Base-by-base conservation (phyloP, 2,329 filamentous ascomycete genomes). In the Chrysosporium keratinophilum region DNA sequence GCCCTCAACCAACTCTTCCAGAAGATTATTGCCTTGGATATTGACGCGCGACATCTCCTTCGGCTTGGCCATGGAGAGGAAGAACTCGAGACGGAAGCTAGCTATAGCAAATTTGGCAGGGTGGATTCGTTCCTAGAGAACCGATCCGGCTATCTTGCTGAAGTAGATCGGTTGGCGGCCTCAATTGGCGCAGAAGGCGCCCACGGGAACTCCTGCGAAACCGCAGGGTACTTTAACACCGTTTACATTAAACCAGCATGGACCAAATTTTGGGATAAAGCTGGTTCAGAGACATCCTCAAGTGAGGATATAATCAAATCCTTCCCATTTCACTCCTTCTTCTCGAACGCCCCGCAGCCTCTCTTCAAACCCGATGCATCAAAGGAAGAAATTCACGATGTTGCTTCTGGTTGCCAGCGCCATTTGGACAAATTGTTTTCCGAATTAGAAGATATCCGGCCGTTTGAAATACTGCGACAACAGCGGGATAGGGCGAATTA, bases 1-100 rank as follows among this genome's bases (percentile, higher is more conserved):
- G 94, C 93, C 1, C 76, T 98, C 9, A 98, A 98, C 64, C 93
- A 98, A 67, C 77, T 98, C 1, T 98, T 98, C 72, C 87, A 94
- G 63, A 98, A 98, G 73, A 98, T 98, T 57, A 85, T 91, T n/a
- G 87, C 86, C 4, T 76, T 98, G 28, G 89, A 97, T 63, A 97
- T 98, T 61, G 94, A 98, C 64, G 87, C 94, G 70, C 83, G 93
- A 39, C 93, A 98, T 74, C 77, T 98, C 55, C 77, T 98, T 50
- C 85, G 93, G 56, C 78, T 98, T 35, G 93, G 93, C 35, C 93
- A 95, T 67, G 93, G 93, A 40, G 94, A 98, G 68, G 93, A 96
- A 65, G 93, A 97, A 54, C 77, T 97, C 5, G 85, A 88, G 55
- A 89, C 87, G 0, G 85, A 93, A 62, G 81, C 80, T 15, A 95